Evolutionary conservation across 495 filamentous ascomycete genomes (phyloP).

Genomic region (Aspergillus coremiiformis): DNA sequence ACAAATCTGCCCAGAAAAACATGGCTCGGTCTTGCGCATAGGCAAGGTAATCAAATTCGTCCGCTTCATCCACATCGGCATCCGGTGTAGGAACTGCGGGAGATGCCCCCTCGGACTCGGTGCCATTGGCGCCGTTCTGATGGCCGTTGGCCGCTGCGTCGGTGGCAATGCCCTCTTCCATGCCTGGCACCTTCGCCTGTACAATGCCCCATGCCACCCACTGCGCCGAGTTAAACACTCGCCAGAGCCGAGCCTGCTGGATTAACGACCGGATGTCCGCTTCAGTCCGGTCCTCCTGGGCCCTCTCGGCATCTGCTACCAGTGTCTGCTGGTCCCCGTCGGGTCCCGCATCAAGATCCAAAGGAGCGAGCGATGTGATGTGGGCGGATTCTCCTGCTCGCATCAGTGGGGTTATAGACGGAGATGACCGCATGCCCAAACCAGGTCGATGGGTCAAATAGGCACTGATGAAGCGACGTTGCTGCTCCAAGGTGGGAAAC

Average conservation of each 20-base stretch:
- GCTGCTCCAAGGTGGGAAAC: slow-evolving; percentile 77
- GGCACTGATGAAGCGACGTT: slow-evolving; percentile 72
- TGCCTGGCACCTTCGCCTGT: slow-evolving; percentile 75
- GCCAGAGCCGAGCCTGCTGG: slow-evolving; percentile 76
- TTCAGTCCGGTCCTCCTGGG: slow-evolving; percentile 52
- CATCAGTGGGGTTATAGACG: slow-evolving; percentile 42
- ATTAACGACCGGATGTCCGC: slow-evolving; percentile 59
- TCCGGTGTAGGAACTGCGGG: slow-evolving; percentile 15
- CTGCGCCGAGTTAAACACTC: slow-evolving; percentile 74
- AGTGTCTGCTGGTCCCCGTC: slow-evolving; percentile 15
- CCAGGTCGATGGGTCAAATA: slow-evolving; percentile 76
- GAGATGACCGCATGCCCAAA: slow-evolving; percentile 47
- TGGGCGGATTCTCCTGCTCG: slow-evolving; percentile 23
- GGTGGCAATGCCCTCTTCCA: slow-evolving; percentile 34
- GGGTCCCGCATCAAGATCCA: slow-evolving; percentile 29
- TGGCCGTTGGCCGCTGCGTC: slow-evolving; percentile 6
- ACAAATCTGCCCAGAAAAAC: slow-evolving; percentile 88
- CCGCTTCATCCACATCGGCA: slow-evolving; percentile 37
- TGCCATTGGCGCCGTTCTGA: background rate
- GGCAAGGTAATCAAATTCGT: slow-evolving; percentile 83
- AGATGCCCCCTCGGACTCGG: slow-evolving; percentile 6
- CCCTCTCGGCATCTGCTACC: slow-evolving; percentile 50
- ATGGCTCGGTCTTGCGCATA: slow-evolving; percentile 87
- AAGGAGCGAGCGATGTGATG: slow-evolving; percentile 25
- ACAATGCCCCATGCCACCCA: slow-evolving; percentile 97